Base-by-base conservation (phyloP, 2,329 filamentous ascomycete species). In the Fusarium brachygibbosum region DNA sequence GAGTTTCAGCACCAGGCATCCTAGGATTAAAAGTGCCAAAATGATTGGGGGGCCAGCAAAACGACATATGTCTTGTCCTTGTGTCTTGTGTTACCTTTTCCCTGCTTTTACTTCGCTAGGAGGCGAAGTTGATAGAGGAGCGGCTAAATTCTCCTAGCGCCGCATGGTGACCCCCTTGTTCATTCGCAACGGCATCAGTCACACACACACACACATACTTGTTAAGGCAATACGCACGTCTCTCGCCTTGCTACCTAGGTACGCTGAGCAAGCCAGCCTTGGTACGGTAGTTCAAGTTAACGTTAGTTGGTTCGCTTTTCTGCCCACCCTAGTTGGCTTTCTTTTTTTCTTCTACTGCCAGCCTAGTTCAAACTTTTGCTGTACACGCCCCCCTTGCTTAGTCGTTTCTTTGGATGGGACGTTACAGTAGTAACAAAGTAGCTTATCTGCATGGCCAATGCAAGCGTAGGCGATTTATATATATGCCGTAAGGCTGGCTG, bases 131-230 rank as follows among this genome's bases (percentile, higher is more conserved):
- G n/a, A 44, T 38, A 32, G 45, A 41, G 23, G 17, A 66, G 72
- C 72, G 72, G 72, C 65, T 74, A 74, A 74, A 74, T 70, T 74
- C 72, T 74, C 72, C 72, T 74, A 74, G 72, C 72, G 72, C 61
- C 54, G 50, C 54, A 54, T 52, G 71, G 64, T 44, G 40, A 60
- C 58, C 65, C 71, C 71, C 72, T 73, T 73, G 72, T 69, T 58
- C 54, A 60, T 61, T 29, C 51, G 44, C 49, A 72, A 72, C 72
- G 56, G 70, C 66, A 60, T 74, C 68, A 72, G 72, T 74, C 68
- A 74, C 71, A 74, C 70, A 69, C 72, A 69, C 65, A 25, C 71
- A 74, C 70, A 69, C 72, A 69, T 63, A 25, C 38, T 44, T 28
- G 28, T 28, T 19, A 45, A 45, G 42, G 17, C 17, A 21, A 45